Evolutionary conservation across 139 green algal species (phyloP).

Genomic region (Dunaliella primolecta): DNA sequence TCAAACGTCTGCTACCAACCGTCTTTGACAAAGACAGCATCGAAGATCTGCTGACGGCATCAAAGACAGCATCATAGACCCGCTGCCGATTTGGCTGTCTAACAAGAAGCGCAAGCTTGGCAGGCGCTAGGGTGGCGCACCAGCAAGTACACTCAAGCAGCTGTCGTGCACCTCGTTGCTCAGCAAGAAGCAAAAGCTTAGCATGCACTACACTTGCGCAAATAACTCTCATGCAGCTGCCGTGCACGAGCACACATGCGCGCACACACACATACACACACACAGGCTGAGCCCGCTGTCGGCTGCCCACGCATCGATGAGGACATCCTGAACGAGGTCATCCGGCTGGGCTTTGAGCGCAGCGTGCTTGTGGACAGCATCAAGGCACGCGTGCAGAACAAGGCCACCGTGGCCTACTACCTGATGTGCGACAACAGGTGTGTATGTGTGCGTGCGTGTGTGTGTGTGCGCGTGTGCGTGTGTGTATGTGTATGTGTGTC

Average conservation of each 20-base stretch:
- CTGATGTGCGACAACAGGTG: slow-evolving; percentile 81
- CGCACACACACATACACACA: not conserved
- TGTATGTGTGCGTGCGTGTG: not conserved
- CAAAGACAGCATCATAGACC: no score
- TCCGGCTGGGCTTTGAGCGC: slow-evolving; percentile 82
- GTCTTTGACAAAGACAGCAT: no score
- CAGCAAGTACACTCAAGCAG: no score
- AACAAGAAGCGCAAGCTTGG: no score
- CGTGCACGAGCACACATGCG: not conserved
- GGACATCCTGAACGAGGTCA: slow-evolving; percentile 81
- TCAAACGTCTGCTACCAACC: no score
- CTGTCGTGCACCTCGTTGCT: no score
- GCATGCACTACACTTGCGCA: no score
- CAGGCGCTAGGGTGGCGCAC: no score
- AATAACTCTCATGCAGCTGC: not conserved
- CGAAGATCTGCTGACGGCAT: no score
- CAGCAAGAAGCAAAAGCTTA: no score
- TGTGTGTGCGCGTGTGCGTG: not conserved
- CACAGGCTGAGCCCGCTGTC: slow-evolving; percentile 60
- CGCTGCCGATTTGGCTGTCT: no score
- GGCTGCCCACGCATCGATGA: slow-evolving; percentile 51
- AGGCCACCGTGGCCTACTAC: slow-evolving; percentile 97
- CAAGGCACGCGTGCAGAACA: slow-evolving; percentile 73
- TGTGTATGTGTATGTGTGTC: not conserved
- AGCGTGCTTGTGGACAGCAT: slow-evolving; percentile 69